A percentile compares a stretch with the other conserved stretches of the same genome.
These are phyloP conservation scores for Dicorynia guianensis DNA, from an alignment of 306 rosid species.

Conservation along the genomic window DNA sequence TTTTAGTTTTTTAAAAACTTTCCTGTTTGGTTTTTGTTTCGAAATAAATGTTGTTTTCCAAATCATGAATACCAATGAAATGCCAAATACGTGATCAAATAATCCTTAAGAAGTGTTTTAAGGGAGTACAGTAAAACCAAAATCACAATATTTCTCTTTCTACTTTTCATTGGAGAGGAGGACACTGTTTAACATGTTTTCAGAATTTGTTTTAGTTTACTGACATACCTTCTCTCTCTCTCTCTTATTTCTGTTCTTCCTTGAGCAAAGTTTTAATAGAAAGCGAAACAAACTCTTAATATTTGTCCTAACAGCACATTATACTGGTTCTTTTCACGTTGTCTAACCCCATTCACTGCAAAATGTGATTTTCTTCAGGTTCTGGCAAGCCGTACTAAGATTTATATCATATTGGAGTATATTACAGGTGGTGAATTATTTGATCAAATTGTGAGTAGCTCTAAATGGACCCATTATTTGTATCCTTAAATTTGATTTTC, in stretches of 20 bases:
- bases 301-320: slow-evolving; percentile 18
- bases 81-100: slow-evolving; percentile 10
- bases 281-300: not conserved
- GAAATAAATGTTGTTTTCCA: slow-evolving; percentile 19
- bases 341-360: not conserved
- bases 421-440: slow-evolving; percentile 94
- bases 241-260: slow-evolving; percentile 16
- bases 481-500: slow-evolving; percentile 6
- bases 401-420: slow-evolving; percentile 89
- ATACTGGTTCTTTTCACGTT: slow-evolving; percentile 29
- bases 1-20: not conserved
- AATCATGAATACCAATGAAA: slow-evolving; percentile 22
- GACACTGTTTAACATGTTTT: not conserved
- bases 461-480: slow-evolving; percentile 11
- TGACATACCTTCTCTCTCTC: slow-evolving; percentile 14
- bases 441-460: slow-evolving; percentile 85
- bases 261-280: slow-evolving; percentile 13
- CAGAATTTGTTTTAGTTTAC: slow-evolving; percentile 28
- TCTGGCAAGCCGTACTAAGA: slow-evolving; percentile 89
- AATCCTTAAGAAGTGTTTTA: not conserved
- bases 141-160: slow-evolving; percentile 5
- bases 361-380: slow-evolving; percentile 60
- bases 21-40: slow-evolving; percentile 14
- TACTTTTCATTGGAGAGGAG: slow-evolving; percentile 18
- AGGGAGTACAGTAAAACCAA: slow-evolving; percentile 20